These are phyloP conservation scores for Chlamydomonas schloesseri DNA, from an alignment of 139 green algal species.

Conservation along the genomic window DNA sequence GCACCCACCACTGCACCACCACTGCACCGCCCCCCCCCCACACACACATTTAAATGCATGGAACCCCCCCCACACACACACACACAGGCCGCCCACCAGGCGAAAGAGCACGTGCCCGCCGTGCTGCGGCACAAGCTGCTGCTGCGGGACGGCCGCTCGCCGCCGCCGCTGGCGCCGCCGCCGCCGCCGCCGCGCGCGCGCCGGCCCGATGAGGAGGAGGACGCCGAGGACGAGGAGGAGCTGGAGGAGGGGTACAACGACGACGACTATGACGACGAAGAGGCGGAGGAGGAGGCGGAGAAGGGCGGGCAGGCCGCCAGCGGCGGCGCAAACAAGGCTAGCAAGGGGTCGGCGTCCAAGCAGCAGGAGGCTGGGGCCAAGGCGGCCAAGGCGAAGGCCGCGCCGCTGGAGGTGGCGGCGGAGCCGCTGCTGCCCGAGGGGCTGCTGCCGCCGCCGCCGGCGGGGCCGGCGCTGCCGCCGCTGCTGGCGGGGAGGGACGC, in stretches of 20 bases:
- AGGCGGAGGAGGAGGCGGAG: background rate
- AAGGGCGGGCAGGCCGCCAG: background rate
- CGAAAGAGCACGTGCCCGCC: background rate
- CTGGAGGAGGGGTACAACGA: background rate
- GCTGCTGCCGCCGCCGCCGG: slow-evolving; percentile 13
- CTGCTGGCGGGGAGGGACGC: slow-evolving; percentile 7
- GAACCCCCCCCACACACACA: background rate
- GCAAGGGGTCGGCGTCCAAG: background rate
- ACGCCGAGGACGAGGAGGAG: background rate
- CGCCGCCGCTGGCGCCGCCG: slow-evolving; percentile 23
- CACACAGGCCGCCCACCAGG: slow-evolving; percentile 11
- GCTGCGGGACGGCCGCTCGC: background rate
- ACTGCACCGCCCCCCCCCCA: too few relatives aligned
- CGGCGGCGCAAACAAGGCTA: background rate
- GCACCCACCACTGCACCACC: too few relatives aligned
- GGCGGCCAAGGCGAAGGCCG: background rate
- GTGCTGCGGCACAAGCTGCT: slow-evolving; percentile 33
- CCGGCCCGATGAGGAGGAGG: background rate
- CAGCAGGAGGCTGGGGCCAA: background rate
- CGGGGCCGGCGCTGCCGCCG: slow-evolving; percentile 27
- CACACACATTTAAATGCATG: too few relatives aligned
- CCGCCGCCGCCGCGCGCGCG: background rate
- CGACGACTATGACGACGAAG: background rate
- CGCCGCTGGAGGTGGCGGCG: background rate
- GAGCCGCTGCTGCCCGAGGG: background rate